Base-by-base conservation (phyloP, 228 moss, liverwort and hornwort species). In the Sphagnum fallax region DNA sequence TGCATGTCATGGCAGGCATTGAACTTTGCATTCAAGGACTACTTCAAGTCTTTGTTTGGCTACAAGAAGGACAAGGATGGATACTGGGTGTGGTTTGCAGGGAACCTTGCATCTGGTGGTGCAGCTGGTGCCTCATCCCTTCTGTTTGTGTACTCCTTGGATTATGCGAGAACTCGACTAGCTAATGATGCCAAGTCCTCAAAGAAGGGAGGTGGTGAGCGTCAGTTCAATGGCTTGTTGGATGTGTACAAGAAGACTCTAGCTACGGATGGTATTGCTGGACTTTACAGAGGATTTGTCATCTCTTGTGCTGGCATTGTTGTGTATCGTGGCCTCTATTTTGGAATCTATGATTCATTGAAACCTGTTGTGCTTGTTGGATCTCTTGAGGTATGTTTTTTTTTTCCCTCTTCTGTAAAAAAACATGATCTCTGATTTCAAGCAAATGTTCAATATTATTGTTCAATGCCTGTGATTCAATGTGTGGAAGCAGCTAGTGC, bases 191-290 rank as follows among this genome's bases (percentile, higher is more conserved):
- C 84, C 18, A 78, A 84, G 65, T 84, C 84, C 10, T 69, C 71
- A 12, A 80, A 80, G 63, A 83, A 74, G 53, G 84, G 75, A 4
- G 81, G 81, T n/a, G 81, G 78, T 49, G 84, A 81, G 0, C 71
- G 81, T 1, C 81, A 84, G 52, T 81, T 84, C 65, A 70, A 81
- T 65, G 84, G 84, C 14, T 74, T 84, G 11, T 72, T 81, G 16
- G 84, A 84, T 53, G 81, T 81, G 32, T 84, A 81, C 76, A 84
- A 81, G 69, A 84, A 80, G 77, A 84, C 80, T 6, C 10, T 84
- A 52, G 84, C 84, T 1, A 57, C 70, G 9, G 84, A 84, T 66
- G 84, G 84, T 60, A 64, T 84, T n/a, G 84, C 65, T 49, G 84
- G 84, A 4, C 71, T 84, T 50, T 84, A 84, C 71, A 75, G 84